Conservation (phyloP, 352 stramenopile genomes). For the Saprolegnia diclina region DNA sequence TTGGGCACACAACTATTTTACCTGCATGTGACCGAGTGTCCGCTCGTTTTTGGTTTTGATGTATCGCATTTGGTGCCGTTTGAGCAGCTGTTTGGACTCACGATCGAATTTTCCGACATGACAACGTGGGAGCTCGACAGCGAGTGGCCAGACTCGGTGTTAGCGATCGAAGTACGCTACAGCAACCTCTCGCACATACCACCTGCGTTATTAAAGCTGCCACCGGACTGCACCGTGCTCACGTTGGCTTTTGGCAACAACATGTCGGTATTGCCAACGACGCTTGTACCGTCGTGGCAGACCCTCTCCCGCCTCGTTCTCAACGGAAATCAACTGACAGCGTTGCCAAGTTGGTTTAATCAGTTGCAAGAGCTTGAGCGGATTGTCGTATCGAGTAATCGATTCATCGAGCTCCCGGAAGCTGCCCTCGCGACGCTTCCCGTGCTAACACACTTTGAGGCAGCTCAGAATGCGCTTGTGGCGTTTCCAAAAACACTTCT, state of each 20-base stretch:
- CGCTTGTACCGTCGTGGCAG: not conserved
- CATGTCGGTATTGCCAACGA: not conserved
- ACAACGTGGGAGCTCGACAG: not conserved
- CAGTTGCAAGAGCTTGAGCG: not conserved
- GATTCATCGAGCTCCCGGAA: not conserved
- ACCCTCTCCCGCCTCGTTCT: not conserved
- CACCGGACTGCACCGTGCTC: not conserved
- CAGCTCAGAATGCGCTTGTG: not conserved
- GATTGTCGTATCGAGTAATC: not conserved
- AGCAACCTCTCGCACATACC: not conserved
- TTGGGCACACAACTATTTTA: not conserved
- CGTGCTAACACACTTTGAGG: not conserved
- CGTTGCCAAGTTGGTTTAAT: not conserved
- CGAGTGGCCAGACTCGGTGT: constrained; percentile 3
- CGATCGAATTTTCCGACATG: constrained; percentile 4
- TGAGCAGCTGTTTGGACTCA: not conserved
- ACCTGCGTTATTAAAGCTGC: not conserved
- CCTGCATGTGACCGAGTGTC: constrained; percentile 1
- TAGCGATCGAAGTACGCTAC: not conserved
- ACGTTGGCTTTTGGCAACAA: not conserved
- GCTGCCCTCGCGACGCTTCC: not conserved
- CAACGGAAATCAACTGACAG: not conserved
- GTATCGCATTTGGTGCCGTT: not conserved
- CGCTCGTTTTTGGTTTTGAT: not conserved
- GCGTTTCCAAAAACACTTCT: not conserved